Evolutionary conservation across 805 yeast species (phyloP), one percentile per base, ranked within the genome.

Genomic region (Isabelozyma rhagii): DNA sequence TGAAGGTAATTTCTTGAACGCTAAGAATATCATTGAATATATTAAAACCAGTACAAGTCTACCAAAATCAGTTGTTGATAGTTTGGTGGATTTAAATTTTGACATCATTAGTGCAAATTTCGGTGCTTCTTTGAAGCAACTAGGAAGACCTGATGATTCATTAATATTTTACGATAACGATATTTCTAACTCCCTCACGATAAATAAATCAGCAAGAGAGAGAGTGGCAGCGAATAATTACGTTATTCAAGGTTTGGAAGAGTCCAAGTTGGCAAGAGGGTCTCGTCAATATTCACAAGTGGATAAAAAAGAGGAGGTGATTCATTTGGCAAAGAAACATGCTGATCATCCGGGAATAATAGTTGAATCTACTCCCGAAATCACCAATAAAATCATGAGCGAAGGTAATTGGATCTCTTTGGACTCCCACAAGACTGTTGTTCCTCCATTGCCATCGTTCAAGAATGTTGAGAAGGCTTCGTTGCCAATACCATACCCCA

Each of bases 381-480:
- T 71, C 15, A 63, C 69, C 14, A 71, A 69, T 45, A 54, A 53
- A 43, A 27, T 65, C 21, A 55, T 60, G 47, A 51, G 50, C 8
- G 51, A 53, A 2, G 61, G 56, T 2, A 56, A 54, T 7, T 54
- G 59, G 58, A 51, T 67, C 6, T 56, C 62, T 14, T 57, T 69
- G 29, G 51, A 55, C 1, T 51, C 54, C 5, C 47, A 55, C 4
- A 52, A 56, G n/a, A 43, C 63, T 13, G 51, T 46, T 15, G 56
- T 61, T 1, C 73, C 73, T 0, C 55, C 62, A 2, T 58, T 83
- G 18, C 93, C 92, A 1, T 69, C 75, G 4, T 84, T 84, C 62
- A 80, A 76, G 53, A 82, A 83, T 58, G 82, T 84, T 8, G 92
- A 87, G 55, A 83, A 81, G 60, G 86, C 88, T 5, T 70, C 71